Base-by-base conservation (phyloP, 495 filamentous ascomycete species). In the Geoglossum glabrum region DNA sequence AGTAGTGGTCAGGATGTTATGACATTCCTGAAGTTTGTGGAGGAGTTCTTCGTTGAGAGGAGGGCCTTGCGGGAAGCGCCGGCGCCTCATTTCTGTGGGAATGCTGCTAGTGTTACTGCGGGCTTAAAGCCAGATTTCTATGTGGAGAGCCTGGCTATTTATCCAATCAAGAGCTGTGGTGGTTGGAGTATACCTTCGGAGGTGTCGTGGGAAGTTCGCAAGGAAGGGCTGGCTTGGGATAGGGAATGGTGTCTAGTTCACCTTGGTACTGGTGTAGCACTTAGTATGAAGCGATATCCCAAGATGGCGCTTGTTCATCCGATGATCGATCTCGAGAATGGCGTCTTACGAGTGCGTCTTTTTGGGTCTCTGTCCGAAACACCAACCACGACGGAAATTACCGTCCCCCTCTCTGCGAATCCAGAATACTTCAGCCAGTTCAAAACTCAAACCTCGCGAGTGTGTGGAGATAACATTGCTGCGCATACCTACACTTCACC, bases 241-340 rank as follows among this genome's bases (percentile, higher is more conserved):
- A 72, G 89, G 54, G 90, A 96, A 69, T 96, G 90, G 90, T 94
- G 87, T 65, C 69, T 96, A 17, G 76, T 96, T 17, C 87, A 94
- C 65, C 79, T 82, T 64, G 85, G 86, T 9, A 89, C 87, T 1
- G 82, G 82, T 0, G 78, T 78, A 50, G 85, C 81, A 0, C 69
- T 96, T 52, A 90, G 76, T 61, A 87, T 93, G 66, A 95, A 95
- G 68, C 73, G 78, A 57, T 81, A 93, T 64, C 86, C 86, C 1
- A 75, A 73, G 19, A 94, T 96, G 88, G 81, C 86, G 4, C 74
- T 94, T 11, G 76, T 96, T 43, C 73, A 76, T 38, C 87, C 90
- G 3, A 64, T 55, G 0, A 69, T 95, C 21, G 83, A 93, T 60
- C 75, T 92, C 46, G 69, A 75, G 0, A 55, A 72, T 56, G 76